Conservation (phyloP, 176 grass and related monocot species). For the Raddia guianensis region DNA sequence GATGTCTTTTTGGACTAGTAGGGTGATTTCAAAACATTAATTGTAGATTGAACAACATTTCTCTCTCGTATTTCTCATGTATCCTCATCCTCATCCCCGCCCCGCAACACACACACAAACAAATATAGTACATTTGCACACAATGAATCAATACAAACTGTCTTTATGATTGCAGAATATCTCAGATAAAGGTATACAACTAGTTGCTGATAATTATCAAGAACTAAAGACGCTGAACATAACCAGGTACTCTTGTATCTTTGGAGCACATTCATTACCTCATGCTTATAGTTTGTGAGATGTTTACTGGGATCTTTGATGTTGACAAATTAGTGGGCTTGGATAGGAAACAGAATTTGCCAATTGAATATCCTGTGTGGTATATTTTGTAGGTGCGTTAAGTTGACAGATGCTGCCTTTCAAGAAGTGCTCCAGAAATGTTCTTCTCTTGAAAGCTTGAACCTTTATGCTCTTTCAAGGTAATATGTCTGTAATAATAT, state of each 20-base stretch:
- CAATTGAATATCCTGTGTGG: not conserved
- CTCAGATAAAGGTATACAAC: conserved; percentile 56
- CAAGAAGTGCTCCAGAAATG: conserved; percentile 75
- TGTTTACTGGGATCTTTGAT: conserved; percentile 8
- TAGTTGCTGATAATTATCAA: conserved; percentile 73
- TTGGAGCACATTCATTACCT: not conserved
- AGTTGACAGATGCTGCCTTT: conserved; percentile 82
- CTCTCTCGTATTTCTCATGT: not conserved
- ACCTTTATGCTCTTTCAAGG: conserved; percentile 93
- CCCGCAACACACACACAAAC: not conserved
- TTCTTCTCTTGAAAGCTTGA: conserved; percentile 81
- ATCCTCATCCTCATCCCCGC: conserved; percentile 9
- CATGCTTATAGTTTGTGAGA: not conserved
- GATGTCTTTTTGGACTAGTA: not conserved
- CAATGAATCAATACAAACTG: not conserved
- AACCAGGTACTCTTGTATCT: conserved; percentile 67
- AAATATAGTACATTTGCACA: not conserved
- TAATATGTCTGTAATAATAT: conserved; percentile 43
- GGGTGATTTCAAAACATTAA: conserved; percentile 9
- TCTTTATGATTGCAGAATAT: conserved; percentile 68
- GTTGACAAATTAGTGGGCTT: not conserved
- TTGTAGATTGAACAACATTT: not conserved
- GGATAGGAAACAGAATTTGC: conserved; percentile 27
- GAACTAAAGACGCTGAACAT: conserved; percentile 75
- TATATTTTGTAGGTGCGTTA: conserved; percentile 70